Percentiles rank a stretch among this genome's conserved stretches.
phyloP scores from a whole-genome alignment of 2,329 filamentous ascomycete genomes.

The Daldinia sp. region DNA sequence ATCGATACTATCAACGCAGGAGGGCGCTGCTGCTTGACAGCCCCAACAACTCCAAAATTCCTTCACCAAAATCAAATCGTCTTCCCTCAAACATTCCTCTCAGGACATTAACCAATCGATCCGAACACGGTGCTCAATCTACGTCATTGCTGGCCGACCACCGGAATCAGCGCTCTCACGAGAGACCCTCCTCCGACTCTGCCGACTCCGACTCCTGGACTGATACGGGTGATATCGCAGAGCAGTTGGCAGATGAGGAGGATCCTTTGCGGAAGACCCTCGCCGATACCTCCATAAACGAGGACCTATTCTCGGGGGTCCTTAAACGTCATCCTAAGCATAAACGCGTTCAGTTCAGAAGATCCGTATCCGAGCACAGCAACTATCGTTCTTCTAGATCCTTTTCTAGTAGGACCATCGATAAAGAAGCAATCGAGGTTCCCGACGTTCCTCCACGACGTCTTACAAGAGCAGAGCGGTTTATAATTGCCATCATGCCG shows the following conservation, averaged over 20 bases:
- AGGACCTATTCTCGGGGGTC: conserved; percentile 63
- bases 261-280: conserved; percentile 80
- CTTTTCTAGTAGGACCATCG: conserved; percentile 55
- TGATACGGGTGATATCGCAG: conserved; percentile 92
- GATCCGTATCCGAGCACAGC: conserved; percentile 54
- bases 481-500: conserved; percentile 87
- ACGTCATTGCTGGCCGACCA: conserved; percentile 57
- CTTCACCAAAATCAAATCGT: conserved; percentile 72
- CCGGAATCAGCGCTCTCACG: conserved; percentile 53
- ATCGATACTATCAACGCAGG: conserved; percentile 55
- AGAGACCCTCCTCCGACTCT: conserved; percentile 58
- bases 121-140: conserved; percentile 52
- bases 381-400: conserved; percentile 46
- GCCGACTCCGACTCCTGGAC: conserved; percentile 81
- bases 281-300: conserved; percentile 68
- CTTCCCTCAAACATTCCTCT: conserved; percentile 88
- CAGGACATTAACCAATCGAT: conserved; percentile 68
- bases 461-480: conserved; percentile 72
- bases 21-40: conserved; percentile 80
- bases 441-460: conserved; percentile 71
- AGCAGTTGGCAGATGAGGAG: conserved; percentile 84
- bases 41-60: conserved; percentile 85
- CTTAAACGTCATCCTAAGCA: conserved; percentile 55
- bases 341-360: conserved; percentile 76
- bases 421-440: conserved; percentile 83